Percentiles rank a stretch among this genome's conserved stretches.
Conservation (phyloP, 345 rosid species). For the Nephelium lappaceum region DNA sequence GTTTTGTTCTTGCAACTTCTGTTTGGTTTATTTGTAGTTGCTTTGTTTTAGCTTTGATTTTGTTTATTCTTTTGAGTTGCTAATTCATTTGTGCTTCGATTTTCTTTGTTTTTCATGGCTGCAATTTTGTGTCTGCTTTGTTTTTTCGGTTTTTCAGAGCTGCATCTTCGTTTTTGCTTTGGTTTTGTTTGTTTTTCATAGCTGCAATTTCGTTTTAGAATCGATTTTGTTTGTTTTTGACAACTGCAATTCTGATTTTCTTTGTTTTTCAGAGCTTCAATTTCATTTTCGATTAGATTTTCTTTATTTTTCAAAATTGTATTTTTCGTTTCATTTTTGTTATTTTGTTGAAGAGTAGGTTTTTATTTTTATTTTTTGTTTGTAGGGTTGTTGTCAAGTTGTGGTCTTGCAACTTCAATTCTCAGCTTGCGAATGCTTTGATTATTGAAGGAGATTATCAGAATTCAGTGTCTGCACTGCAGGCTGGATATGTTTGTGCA, state of each 20-base stretch:
- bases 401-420: slow-evolving; percentile 95
- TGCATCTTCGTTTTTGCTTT: neutral
- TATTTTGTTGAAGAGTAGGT: neutral
- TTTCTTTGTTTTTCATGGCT: neutral
- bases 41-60: too few relatives aligned
- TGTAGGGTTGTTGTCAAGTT: slow-evolving; percentile 53
- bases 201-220: neutral
- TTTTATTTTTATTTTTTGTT: neutral
- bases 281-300: neutral
- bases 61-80: neutral
- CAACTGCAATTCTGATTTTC: too few relatives aligned
- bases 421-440: slow-evolving; percentile 91
- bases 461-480: slow-evolving; percentile 65
- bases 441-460: slow-evolving; percentile 80
- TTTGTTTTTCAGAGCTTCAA: neutral
- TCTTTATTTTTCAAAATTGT: neutral
- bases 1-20: too few relatives aligned
- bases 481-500: slow-evolving; percentile 65
- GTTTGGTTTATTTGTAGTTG: too few relatives aligned
- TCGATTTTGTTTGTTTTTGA: neutral
- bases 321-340: neutral
- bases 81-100: too few relatives aligned
- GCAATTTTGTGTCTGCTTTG: neutral
- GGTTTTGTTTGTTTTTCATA: neutral
- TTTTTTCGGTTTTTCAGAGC: neutral